Percentiles rank a stretch among this genome's conserved stretches.
These are phyloP conservation scores for Austroboletus eburneus DNA, from an alignment of 768 basidiomycete genomes.

Conservation along the genomic window DNA sequence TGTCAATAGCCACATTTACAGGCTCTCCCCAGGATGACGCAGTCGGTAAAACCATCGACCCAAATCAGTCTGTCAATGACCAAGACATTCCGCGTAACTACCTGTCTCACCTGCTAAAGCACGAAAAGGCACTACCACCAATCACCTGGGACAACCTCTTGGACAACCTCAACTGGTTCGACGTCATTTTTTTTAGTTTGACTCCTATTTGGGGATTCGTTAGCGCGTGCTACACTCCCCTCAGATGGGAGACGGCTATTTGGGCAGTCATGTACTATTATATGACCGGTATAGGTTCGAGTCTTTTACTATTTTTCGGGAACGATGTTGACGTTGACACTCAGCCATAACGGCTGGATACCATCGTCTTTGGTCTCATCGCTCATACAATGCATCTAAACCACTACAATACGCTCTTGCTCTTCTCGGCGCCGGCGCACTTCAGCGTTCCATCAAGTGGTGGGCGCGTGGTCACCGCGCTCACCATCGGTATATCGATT, in stretches of 20 bases:
- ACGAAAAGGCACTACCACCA: slow-evolving; percentile 65
- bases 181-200: slow-evolving; percentile 64
- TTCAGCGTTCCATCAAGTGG: slow-evolving; percentile 95
- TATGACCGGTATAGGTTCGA: slow-evolving; percentile 70
- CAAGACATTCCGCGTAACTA: slow-evolving; percentile 76
- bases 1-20: slow-evolving; percentile 5
- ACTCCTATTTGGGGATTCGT: slow-evolving; percentile 71
- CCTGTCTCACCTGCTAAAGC: slow-evolving; percentile 69
- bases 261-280: slow-evolving; percentile 64
- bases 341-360: slow-evolving; percentile 83
- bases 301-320: neutral
- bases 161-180: slow-evolving; percentile 74
- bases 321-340: neutral
- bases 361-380: slow-evolving; percentile 92
- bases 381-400: slow-evolving; percentile 83
- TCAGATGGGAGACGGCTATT: slow-evolving; percentile 69
- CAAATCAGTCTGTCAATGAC: slow-evolving; percentile 20
- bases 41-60: slow-evolving; percentile 3
- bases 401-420: slow-evolving; percentile 83
- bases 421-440: slow-evolving; percentile 79
- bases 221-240: slow-evolving; percentile 62
- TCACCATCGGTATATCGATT: slow-evolving; percentile 93
- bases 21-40: slow-evolving; percentile 4
- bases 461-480: slow-evolving; percentile 95
- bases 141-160: slow-evolving; percentile 55